Evolutionary conservation across 2,329 filamentous ascomycete genomes (phyloP).

Genomic region (Colletotrichum neosansevieriae): DNA sequence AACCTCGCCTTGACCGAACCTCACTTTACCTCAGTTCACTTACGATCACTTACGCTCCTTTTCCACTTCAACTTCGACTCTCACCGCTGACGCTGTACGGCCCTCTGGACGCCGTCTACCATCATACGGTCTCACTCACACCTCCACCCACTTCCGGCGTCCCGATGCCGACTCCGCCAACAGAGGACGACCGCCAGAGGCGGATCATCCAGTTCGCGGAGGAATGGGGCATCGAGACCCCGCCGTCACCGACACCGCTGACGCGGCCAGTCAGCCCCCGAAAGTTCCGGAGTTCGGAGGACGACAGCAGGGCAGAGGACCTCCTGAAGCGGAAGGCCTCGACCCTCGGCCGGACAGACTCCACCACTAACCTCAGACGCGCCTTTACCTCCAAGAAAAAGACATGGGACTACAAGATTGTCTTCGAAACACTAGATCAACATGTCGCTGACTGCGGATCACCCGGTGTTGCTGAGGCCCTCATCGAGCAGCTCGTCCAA

Average conservation of each 20-base stretch:
- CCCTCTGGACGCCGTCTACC: background rate
- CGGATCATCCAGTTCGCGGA: conserved; percentile 64
- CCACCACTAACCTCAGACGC: conserved; percentile 49
- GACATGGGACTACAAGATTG: conserved; percentile 64
- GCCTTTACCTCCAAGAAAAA: conserved; percentile 63
- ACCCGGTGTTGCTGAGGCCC: conserved; percentile 67
- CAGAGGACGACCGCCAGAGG: conserved; percentile 53
- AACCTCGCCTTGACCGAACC: background rate
- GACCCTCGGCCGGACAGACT: conserved; percentile 47
- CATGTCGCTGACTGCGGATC: conserved; percentile 63
- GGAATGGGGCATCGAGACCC: conserved; percentile 62
- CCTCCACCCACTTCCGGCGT: conserved; percentile 17
- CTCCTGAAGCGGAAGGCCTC: conserved; percentile 60
- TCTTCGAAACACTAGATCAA: conserved; percentile 63
- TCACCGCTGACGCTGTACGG: background rate
- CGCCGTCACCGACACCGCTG: conserved; percentile 54
- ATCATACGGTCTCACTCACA: conserved; percentile 23
- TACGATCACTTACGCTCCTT: conserved; percentile 16
- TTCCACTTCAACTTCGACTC: background rate
- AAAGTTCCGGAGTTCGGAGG: conserved; percentile 59
- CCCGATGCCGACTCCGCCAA: conserved; percentile 38
- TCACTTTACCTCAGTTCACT: conserved; percentile 24
- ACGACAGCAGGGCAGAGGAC: conserved; percentile 66
- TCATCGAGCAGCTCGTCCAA: conserved; percentile 62
- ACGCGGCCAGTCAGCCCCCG: conserved; percentile 56